Evolutionary conservation across 1,284 basidiomycete genomes (phyloP).

Genomic region (Heliocybe sulcata): DNA sequence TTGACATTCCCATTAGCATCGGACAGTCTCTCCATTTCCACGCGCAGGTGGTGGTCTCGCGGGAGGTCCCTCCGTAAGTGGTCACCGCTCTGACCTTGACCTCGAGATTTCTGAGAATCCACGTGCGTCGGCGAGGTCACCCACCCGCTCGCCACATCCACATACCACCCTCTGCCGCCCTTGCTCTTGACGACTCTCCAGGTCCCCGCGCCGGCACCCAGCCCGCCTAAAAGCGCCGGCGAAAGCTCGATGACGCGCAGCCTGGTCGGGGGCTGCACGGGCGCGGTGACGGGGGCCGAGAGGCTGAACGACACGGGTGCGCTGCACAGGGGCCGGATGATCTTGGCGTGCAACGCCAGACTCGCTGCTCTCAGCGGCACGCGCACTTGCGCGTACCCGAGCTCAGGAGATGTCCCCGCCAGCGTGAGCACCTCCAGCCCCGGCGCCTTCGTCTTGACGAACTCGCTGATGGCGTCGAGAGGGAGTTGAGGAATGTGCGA

Average conservation of each 20-base stretch:
- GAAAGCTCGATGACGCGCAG: constrained; percentile 88
- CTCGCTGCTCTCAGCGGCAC: constrained; percentile 47
- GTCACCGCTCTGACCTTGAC: constrained; percentile 3
- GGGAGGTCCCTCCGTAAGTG: constrained; percentile 56
- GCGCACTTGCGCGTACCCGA: constrained; percentile 41
- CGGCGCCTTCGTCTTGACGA: constrained; percentile 63
- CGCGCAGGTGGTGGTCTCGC: constrained; percentile 56
- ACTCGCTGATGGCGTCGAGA: constrained; percentile 61
- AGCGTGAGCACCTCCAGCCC: constrained; percentile 87
- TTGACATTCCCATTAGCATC: constrained; percentile 84
- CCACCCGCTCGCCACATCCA: constrained; percentile 85
- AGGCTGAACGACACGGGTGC: constrained; percentile 67
- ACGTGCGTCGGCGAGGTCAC: constrained; percentile 25
- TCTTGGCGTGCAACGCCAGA: constrained; percentile 56
- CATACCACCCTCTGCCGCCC: constrained; percentile 94
- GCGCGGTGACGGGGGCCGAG: constrained; percentile 19
- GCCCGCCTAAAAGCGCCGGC: constrained; percentile 60
- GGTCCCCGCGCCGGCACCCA: constrained; percentile 70
- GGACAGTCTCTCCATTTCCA: constrained; percentile 67
- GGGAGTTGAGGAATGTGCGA: constrained; percentile 76
- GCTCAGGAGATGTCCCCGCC: constrained; percentile 70
- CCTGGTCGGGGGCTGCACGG: constrained; percentile 55
- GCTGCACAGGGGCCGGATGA: constrained; percentile 75
- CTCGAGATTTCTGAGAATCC: constrained; percentile 11
- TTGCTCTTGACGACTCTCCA: constrained; percentile 91